phyloP scores from a whole-genome alignment of 306 rosid genomes.

The Trifolium subterraneum region DNA sequence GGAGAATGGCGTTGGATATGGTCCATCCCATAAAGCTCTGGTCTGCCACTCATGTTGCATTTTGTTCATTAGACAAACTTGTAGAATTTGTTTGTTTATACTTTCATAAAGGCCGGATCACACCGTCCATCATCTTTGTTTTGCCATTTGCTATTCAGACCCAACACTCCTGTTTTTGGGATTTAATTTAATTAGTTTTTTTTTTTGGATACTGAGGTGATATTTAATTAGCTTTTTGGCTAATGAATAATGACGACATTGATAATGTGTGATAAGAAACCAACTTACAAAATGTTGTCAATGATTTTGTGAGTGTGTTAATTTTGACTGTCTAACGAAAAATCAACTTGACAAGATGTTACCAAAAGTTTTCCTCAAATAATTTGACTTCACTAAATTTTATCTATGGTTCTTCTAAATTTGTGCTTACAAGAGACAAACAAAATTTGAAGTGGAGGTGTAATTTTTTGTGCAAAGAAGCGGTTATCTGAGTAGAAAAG shows the following conservation, averaged over 20 bases:
- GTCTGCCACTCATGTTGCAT: constrained; percentile 38
- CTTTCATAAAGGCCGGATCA: constrained; percentile 17
- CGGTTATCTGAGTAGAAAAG: too few species aligned
- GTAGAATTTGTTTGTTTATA: background rate
- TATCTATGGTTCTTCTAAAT: too few species aligned
- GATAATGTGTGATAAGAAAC: background rate
- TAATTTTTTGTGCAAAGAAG: too few species aligned
- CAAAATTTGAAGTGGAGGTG: too few species aligned
- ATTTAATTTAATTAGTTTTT: background rate
- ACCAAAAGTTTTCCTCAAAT: background rate
- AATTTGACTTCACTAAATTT: background rate
- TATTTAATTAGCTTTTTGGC: background rate
- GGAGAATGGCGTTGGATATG: background rate
- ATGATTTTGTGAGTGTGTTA: background rate
- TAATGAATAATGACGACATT: background rate
- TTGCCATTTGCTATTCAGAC: background rate
- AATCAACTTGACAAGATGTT: background rate
- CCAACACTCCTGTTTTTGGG: background rate
- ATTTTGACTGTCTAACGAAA: background rate
- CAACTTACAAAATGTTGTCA: background rate
- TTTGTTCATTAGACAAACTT: too few species aligned
- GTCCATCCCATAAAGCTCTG: constrained; percentile 18
- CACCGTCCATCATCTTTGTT: constrained; percentile 1
- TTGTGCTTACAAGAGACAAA: too few species aligned
- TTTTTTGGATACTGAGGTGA: background rate